Conservation (phyloP, 164 flowering plant species). For the Stephania yunnanensis region DNA sequence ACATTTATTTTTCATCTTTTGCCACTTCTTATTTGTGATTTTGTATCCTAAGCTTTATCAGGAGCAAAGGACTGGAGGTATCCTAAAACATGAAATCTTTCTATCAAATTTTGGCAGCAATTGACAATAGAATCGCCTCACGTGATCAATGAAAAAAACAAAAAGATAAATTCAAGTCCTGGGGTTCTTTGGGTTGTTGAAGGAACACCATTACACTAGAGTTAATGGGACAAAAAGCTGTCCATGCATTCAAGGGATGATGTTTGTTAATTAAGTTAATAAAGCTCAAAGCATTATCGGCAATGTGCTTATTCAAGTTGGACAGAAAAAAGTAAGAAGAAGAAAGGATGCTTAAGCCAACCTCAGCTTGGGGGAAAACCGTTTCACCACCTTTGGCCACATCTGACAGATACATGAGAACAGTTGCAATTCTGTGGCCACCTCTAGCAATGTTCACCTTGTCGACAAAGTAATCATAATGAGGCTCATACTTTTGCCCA, state of each 20-base stretch:
- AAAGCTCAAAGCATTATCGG: neutral
- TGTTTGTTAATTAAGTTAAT: neutral
- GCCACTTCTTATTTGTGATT: neutral
- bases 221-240: neutral
- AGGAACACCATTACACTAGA: neutral
- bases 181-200: no score
- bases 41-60: neutral
- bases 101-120: neutral
- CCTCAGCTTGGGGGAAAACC: conserved; percentile 91
- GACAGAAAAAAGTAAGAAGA: neutral
- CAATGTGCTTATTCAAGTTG: neutral
- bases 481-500: conserved; percentile 93
- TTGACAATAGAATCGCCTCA: neutral
- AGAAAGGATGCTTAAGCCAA: conserved; percentile 31
- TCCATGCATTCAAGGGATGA: neutral
- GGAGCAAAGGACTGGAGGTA: neutral
- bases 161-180: no score
- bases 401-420: conserved; percentile 89
- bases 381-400: conserved; percentile 95
- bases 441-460: conserved; percentile 88
- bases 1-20: neutral
- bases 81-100: no score
- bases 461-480: conserved; percentile 81
- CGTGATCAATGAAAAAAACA: neutral
- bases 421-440: conserved; percentile 88